Percentiles rank a stretch among this genome's conserved stretches.
These are phyloP conservation scores for Dothideomycetes sp. DNA, from an alignment of 2,329 filamentous ascomycete genomes.

Conservation along the genomic window DNA sequence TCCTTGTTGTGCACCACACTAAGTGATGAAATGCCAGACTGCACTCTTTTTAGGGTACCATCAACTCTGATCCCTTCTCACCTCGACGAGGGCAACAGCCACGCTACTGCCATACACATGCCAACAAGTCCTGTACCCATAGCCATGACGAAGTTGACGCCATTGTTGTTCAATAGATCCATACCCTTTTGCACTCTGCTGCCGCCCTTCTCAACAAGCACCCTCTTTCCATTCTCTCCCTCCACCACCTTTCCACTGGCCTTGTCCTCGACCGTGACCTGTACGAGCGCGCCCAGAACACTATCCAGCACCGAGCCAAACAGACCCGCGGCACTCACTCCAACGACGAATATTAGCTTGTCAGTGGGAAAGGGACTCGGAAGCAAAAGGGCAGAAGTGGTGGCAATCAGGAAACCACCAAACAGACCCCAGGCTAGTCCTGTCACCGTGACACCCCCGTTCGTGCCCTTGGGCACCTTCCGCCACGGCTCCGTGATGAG, in stretches of 20 bases:
- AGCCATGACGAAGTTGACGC: conserved; percentile 90
- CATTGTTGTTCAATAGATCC: conserved; percentile 85
- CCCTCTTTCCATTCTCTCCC: conserved; percentile 48
- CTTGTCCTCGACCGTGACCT: conserved; percentile 76
- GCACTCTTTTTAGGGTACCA: too few species aligned
- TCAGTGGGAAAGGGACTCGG: neutral
- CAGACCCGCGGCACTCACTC: conserved; percentile 59
- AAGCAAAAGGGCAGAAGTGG: conserved; percentile 23
- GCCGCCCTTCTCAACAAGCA: conserved; percentile 26
- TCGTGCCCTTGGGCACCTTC: conserved; percentile 79
- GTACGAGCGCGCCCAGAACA: conserved; percentile 71
- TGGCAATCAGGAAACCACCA: conserved; percentile 59
- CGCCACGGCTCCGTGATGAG: conserved; percentile 77
- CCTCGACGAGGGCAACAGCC: too few species aligned
- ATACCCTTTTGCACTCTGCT: conserved; percentile 47
- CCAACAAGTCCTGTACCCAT: conserved; percentile 55
- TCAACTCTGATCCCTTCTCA: too few species aligned
- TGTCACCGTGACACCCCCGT: conserved; percentile 73
- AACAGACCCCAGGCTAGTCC: conserved; percentile 64
- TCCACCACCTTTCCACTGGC: conserved; percentile 81
- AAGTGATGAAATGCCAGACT: too few species aligned
- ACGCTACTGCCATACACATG: conserved; percentile 1
- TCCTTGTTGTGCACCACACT: too few species aligned
- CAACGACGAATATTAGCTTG: conserved; percentile 4
- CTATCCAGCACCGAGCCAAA: conserved; percentile 80